Evolutionary conservation across 2,329 filamentous ascomycete species (phyloP).

Genomic region (Fusarium papillatum): DNA sequence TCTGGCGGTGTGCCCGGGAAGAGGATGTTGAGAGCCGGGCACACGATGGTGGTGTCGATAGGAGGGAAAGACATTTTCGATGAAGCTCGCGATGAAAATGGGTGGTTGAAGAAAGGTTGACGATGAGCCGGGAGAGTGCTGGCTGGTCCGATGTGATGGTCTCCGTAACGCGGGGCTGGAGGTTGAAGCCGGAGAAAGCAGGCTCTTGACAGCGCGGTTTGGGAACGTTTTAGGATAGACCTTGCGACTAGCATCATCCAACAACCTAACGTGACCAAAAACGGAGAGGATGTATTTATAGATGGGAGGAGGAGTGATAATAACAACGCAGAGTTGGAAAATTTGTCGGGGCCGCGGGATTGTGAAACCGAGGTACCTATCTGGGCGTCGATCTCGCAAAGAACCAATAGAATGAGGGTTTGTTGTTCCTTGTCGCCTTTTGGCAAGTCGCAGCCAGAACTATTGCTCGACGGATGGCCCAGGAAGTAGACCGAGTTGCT

Average conservation of each 20-base stretch:
- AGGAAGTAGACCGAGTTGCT: neutral
- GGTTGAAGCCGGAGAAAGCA: slow-evolving; percentile 9
- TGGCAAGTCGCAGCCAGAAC: neutral
- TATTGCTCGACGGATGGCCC: neutral
- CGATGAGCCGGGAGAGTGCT: slow-evolving; percentile 1
- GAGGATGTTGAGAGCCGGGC: slow-evolving; percentile 46
- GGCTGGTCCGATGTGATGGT: slow-evolving; percentile 3
- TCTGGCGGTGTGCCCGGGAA: slow-evolving; percentile 43
- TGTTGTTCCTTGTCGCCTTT: neutral
- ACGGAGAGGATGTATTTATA: neutral
- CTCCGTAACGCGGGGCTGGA: slow-evolving; percentile 22
- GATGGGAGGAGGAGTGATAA: neutral
- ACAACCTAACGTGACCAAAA: neutral
- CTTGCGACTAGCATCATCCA: slow-evolving; percentile 29
- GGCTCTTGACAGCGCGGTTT: slow-evolving; percentile 25
- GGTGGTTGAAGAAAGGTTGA: slow-evolving; percentile 4
- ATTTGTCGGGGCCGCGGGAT: slow-evolving; percentile 10
- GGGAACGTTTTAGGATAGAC: slow-evolving; percentile 21
- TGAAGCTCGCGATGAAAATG: slow-evolving; percentile 28
- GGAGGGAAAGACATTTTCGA: slow-evolving; percentile 33
- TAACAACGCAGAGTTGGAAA: neutral
- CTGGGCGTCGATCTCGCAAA: neutral
- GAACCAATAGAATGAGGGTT: neutral
- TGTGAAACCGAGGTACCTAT: slow-evolving; percentile 33
- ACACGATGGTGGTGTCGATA: slow-evolving; percentile 45